These are phyloP conservation scores for Cenchrus fungigraminus DNA, from an alignment of 176 grass and related monocot genomes.

Conservation along the genomic window DNA sequence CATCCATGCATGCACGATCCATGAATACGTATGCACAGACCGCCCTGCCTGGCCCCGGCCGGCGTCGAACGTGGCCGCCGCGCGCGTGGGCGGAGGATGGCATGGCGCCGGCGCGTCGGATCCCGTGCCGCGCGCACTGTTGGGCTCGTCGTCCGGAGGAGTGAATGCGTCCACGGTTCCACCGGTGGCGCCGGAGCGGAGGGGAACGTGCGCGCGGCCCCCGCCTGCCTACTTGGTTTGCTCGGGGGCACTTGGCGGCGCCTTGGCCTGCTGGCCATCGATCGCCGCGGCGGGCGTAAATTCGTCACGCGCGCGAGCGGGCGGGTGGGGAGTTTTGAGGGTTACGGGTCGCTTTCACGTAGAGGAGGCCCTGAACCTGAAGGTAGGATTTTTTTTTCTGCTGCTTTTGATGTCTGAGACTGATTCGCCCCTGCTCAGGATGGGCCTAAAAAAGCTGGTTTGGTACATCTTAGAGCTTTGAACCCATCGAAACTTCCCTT, in stretches of 20 bases:
- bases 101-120: background rate
- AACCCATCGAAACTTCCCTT: too few species aligned
- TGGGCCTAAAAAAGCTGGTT: too few species aligned
- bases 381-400: too few species aligned
- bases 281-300: background rate
- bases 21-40: background rate
- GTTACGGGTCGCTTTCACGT: too few species aligned
- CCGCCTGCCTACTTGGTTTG: background rate
- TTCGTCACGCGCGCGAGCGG: background rate
- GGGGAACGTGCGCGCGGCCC: background rate
- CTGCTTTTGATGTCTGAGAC: too few species aligned
- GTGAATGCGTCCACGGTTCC: background rate
- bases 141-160: background rate
- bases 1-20: background rate
- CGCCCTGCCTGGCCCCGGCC: background rate
- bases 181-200: background rate
- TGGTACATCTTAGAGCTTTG: too few species aligned
- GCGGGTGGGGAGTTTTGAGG: background rate
- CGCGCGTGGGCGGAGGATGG: background rate
- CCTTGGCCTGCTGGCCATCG: background rate
- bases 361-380: too few species aligned
- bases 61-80: background rate
- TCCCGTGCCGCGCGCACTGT: slow-evolving; percentile 8
- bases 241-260: background rate
- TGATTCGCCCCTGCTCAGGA: too few species aligned